These are phyloP conservation scores for Pseudozyma sp. DNA, from an alignment of 1,284 basidiomycete genomes.

Conservation along the genomic window DNA sequence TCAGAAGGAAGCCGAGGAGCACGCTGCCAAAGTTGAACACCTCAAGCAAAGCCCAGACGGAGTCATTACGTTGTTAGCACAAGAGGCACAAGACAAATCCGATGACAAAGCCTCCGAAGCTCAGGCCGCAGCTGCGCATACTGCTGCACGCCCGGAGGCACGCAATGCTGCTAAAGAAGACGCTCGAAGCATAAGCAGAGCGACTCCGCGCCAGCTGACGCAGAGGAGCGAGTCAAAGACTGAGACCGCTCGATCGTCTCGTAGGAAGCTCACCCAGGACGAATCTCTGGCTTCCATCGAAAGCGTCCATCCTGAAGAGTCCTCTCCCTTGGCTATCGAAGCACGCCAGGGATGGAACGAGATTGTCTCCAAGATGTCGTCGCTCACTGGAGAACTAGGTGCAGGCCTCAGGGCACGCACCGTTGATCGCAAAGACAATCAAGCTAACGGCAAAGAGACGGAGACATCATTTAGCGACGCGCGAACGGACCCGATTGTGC, in stretches of 20 bases:
- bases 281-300: constrained; percentile 28
- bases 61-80: constrained; percentile 40
- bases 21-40: constrained; percentile 36
- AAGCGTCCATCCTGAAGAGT: constrained; percentile 25
- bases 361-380: constrained; percentile 49
- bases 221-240: neutral
- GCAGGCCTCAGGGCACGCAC: constrained; percentile 16
- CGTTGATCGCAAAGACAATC: constrained; percentile 11
- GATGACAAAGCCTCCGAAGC: constrained; percentile 35
- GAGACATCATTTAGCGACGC: neutral
- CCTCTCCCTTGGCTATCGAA: constrained; percentile 44
- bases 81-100: constrained; percentile 36
- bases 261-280: constrained; percentile 25
- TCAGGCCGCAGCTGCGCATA: neutral
- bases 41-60: constrained; percentile 45
- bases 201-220: neutral
- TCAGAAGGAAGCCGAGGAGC: constrained; percentile 16
- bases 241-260: neutral
- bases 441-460: no score
- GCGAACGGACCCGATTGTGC: neutral
- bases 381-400: constrained; percentile 25
- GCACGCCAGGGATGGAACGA: constrained; percentile 57
- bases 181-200: neutral
- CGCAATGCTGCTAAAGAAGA: neutral
- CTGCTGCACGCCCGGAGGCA: neutral